phyloP scores from a whole-genome alignment of 345 rosid genomes.

The Sonneratia alba region DNA sequence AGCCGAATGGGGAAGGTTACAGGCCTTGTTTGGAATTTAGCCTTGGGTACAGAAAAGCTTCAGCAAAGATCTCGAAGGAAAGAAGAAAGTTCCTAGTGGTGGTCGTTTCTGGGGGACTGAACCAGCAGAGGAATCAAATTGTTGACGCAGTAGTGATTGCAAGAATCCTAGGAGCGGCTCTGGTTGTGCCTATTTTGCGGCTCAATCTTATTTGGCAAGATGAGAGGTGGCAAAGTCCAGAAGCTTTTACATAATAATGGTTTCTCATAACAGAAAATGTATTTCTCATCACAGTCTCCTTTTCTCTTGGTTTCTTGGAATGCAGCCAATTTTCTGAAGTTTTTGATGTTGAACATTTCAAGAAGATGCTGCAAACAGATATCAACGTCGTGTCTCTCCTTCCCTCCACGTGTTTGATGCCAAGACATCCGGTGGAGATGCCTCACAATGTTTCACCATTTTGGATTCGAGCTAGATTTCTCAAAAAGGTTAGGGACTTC shows the following conservation, averaged over 20 bases:
- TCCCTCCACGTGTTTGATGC: slow-evolving; percentile 69
- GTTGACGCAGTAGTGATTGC: slow-evolving; percentile 96
- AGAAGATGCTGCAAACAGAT: slow-evolving; percentile 58
- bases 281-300: not conserved
- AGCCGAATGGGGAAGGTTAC: slow-evolving; percentile 83
- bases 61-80: slow-evolving; percentile 24
- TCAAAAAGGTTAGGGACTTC: slow-evolving; percentile 41
- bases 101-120: slow-evolving; percentile 88
- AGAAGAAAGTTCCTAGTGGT: slow-evolving; percentile 65
- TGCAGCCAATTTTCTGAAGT: slow-evolving; percentile 90
- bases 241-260: not conserved
- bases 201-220: slow-evolving; percentile 97
- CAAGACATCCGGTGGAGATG: slow-evolving; percentile 70
- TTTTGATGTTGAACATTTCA: slow-evolving; percentile 82
- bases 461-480: slow-evolving; percentile 85
- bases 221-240: slow-evolving; percentile 45
- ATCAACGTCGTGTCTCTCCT: slow-evolving; percentile 64
- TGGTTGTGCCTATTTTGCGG: slow-evolving; percentile 89
- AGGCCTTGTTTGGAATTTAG: slow-evolving; percentile 62
- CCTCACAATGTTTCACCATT: slow-evolving; percentile 57
- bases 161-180: slow-evolving; percentile 82
- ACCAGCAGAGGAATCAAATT: slow-evolving; percentile 96
- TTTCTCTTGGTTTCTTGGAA: slow-evolving; percentile 16
- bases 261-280: not conserved
- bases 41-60: slow-evolving; percentile 38